These are phyloP conservation scores for Biscutella auriculata DNA, from an alignment of 441 rosid genomes.

Conservation along the genomic window DNA sequence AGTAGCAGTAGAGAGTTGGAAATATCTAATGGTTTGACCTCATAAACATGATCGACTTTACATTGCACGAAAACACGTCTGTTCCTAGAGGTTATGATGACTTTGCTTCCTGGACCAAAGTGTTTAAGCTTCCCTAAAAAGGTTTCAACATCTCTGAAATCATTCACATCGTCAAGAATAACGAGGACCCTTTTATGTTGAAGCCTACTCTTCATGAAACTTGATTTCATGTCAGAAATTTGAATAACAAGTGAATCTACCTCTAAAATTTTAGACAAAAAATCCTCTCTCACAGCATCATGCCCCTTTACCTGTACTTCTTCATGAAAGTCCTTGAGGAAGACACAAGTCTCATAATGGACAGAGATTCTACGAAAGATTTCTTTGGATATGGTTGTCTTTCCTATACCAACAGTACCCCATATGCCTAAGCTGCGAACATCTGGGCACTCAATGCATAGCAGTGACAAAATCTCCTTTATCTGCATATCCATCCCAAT, in stretches of 20 bases:
- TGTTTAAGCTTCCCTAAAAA: not conserved
- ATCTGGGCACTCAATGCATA: constrained; percentile 2
- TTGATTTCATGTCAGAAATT: not conserved
- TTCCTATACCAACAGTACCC: constrained; percentile 30
- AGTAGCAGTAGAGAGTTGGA: not conserved
- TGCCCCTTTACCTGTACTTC: constrained; percentile 1
- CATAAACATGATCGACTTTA: constrained; percentile 2
- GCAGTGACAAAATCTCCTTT: constrained; percentile 5
- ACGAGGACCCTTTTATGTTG: constrained; percentile 14
- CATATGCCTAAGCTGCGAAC: constrained; percentile 23
- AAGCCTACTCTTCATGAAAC: constrained; percentile 10
- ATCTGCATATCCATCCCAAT: constrained; percentile 12
- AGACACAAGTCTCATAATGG: constrained; percentile 15
- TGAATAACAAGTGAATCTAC: not conserved
- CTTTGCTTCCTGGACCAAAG: constrained; percentile 28
- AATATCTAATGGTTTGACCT: constrained; percentile 12
- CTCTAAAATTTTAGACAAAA: constrained; percentile 14
- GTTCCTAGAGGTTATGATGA: constrained; percentile 29
- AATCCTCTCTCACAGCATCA: constrained; percentile 7
- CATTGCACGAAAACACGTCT: constrained; percentile 1
- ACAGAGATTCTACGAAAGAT: constrained; percentile 13
- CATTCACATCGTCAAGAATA: constrained; percentile 23
- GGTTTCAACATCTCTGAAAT: constrained; percentile 13
- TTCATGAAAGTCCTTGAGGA: constrained; percentile 6
- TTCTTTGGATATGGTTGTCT: constrained; percentile 22